Percentiles rank a stretch among this genome's conserved stretches.
Conservation (phyloP, 345 rosid genomes). For the Eucalyptus tenuipes region DNA sequence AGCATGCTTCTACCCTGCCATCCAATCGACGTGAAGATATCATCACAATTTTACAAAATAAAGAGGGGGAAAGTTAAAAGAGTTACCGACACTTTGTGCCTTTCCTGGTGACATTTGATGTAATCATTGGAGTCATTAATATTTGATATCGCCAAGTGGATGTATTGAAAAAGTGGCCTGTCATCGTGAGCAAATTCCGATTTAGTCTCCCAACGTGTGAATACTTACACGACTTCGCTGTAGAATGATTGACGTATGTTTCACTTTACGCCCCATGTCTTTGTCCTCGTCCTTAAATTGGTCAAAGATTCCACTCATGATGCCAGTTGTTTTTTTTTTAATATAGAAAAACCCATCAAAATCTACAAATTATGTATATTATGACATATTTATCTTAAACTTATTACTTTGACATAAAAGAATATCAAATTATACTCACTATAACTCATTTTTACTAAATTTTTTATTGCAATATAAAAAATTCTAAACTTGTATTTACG, state of each 20-base stretch:
- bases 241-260: neutral
- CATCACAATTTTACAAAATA: neutral
- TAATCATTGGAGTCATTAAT: neutral
- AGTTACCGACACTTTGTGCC: neutral
- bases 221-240: neutral
- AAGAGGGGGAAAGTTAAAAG: neutral
- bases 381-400: neutral
- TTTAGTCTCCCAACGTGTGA: neutral
- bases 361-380: too few species aligned
- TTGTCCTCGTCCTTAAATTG: neutral
- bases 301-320: neutral
- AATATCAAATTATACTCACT: neutral
- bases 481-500: accelerated
- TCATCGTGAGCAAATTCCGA: neutral
- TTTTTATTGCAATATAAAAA: too few species aligned
- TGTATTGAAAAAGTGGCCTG: neutral
- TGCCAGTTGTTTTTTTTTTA: neutral
- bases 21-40: neutral
- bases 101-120: neutral
- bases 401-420: too few species aligned
- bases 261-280: neutral
- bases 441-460: neutral
- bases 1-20: neutral
- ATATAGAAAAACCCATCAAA: neutral
- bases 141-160: neutral